Evolutionary conservation across 164 flowering plant genomes (phyloP), one percentile per base, ranked within the genome.

Genomic region (Buxus sempervirens): DNA sequence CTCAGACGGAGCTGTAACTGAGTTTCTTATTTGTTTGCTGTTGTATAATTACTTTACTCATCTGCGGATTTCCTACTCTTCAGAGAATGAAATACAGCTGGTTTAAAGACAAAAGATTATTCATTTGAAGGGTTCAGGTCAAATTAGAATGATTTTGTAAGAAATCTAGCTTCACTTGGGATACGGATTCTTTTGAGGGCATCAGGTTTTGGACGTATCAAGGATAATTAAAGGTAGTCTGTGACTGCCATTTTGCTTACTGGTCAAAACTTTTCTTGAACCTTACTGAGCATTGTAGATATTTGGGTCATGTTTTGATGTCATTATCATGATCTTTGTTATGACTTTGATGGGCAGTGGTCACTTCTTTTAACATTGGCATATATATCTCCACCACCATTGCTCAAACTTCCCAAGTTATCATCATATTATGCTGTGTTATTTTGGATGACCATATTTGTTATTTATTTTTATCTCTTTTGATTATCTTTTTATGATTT

Each of bases 91-190:
- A 15, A n/a, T 51, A 49, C 72, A 41, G 25, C 58, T 25, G 19
- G 26, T 53, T 80, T 78, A 88, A 75, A 76, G 79, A 59, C 75
- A 74, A 68, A 85, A 84, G 23, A 71, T 85, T 49, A 49, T 24
- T 42, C 15, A 45, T 49, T 27, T 36, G 58, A 25, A 48, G 73
- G 22, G 21, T 51, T 45, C 60, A 1, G 15, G 41, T 54, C 61
- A 25, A 19, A 49, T 66, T 58, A 54, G 26, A 20, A 21, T 42
- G 12, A 16, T n/a, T 58, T 23, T 51, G 24, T 53, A 66, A 58
- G 55, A 42, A 60, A 15, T 56, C 48, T 5, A 23, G 22, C 18
- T 38, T 64, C 68, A 48, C 12, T 25, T 64, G 63, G 48, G 42
- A 70, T n/a, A 60, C 7, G 38, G 5, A 7, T 32, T 32, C 7